Percentiles rank a stretch among this genome's conserved stretches.
Conservation (phyloP, 1,284 basidiomycete species). For the Melampsora occidentalis region DNA sequence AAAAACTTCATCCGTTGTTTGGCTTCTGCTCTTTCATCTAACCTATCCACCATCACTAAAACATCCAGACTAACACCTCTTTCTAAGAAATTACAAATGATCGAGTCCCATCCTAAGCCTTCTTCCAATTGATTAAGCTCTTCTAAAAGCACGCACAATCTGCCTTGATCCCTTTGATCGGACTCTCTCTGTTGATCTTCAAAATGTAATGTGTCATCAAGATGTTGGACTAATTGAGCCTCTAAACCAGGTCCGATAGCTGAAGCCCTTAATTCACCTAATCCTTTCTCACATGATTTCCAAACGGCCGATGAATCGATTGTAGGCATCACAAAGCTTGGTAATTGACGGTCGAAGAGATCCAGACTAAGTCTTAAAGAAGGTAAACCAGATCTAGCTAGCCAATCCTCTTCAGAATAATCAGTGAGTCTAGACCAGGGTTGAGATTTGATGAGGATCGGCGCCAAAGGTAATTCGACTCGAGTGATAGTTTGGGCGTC, state of each 20-base stretch:
- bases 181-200: neutral
- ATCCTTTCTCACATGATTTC: neutral
- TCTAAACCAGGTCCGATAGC: neutral
- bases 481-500: neutral
- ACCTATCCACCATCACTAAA: neutral
- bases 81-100: neutral
- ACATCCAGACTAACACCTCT: conserved; percentile 5
- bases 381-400: neutral
- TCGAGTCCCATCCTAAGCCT: neutral
- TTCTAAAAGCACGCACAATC: neutral
- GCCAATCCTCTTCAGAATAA: neutral
- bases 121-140: neutral
- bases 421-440: neutral
- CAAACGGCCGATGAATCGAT: neutral
- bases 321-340: neutral
- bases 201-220: neutral
- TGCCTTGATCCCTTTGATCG: neutral
- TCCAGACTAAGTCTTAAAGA: neutral
- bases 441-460: conserved; percentile 1
- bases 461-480: neutral
- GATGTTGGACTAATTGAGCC: conserved; percentile 2
- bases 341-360: neutral
- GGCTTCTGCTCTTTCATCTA: neutral
- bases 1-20: conserved; percentile 1
- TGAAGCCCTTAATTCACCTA: neutral